These are phyloP conservation scores for Adansonia digitata DNA, from an alignment of 345 rosid genomes.

Conservation along the genomic window DNA sequence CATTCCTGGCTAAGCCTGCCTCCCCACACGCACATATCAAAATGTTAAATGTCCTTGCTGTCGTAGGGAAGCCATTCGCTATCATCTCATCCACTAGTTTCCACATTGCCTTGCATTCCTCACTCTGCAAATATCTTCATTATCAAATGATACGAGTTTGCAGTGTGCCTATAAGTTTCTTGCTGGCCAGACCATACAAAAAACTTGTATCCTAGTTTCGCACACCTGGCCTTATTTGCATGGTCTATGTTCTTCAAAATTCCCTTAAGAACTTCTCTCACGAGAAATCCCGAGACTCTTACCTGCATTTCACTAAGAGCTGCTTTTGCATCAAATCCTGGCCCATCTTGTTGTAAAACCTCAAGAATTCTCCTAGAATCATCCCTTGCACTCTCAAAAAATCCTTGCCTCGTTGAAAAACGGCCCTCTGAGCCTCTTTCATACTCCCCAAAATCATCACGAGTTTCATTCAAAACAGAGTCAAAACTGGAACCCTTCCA, in stretches of 20 bases:
- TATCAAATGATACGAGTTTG: constrained; percentile 59
- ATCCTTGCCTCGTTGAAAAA: constrained; percentile 22
- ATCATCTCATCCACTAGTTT: constrained; percentile 82
- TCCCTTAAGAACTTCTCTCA: constrained; percentile 69
- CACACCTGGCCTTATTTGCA: constrained; percentile 53
- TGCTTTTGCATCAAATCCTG: constrained; percentile 44
- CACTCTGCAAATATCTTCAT: constrained; percentile 75
- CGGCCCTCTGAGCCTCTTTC: constrained; percentile 12
- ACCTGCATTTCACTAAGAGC: constrained; percentile 49
- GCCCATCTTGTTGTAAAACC: constrained; percentile 56
- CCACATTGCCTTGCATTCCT: constrained; percentile 89
- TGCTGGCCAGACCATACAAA: constrained; percentile 69
- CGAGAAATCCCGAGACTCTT: constrained; percentile 70
- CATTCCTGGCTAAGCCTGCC: constrained; percentile 66
- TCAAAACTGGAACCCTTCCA: constrained; percentile 37
- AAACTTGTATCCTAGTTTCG: constrained; percentile 64
- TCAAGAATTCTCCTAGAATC: constrained; percentile 55
- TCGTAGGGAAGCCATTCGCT: constrained; percentile 57
- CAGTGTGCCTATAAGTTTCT: constrained; percentile 56
- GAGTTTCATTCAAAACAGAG: constrained; percentile 24
- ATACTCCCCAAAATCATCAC: constrained; percentile 19
- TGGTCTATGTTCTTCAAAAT: constrained; percentile 44
- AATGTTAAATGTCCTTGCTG: constrained; percentile 78
- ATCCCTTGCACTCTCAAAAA: constrained; percentile 32
- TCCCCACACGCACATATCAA: constrained; percentile 78